Evolutionary conservation across 1,284 basidiomycete species (phyloP).

Genomic region (Pascua sp.): DNA sequence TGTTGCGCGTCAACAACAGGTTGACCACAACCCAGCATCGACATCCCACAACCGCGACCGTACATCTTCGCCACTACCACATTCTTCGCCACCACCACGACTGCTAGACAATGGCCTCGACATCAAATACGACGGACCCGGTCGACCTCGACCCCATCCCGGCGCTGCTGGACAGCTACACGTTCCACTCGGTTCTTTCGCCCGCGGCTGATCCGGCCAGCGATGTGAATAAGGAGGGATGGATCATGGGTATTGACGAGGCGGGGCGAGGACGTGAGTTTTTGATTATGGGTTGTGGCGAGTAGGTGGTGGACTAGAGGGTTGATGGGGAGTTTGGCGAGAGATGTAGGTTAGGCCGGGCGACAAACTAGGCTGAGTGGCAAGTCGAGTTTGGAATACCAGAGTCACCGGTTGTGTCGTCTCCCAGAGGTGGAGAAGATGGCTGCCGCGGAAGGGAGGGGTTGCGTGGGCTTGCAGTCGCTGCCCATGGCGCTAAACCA

Average conservation of each 20-base stretch:
- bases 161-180: constrained; percentile 69
- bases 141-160: constrained; percentile 56
- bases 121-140: constrained; percentile 30
- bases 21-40: neutral
- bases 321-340: too few species aligned
- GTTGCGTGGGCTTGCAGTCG: too few species aligned
- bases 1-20: neutral
- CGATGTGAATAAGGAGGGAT: constrained; percentile 56
- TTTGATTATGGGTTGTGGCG: too few species aligned
- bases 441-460: too few species aligned
- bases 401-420: too few species aligned
- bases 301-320: too few species aligned
- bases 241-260: constrained; percentile 90
- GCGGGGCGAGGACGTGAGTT: constrained; percentile 76
- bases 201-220: constrained; percentile 48
- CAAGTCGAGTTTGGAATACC: too few species aligned
- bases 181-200: constrained; percentile 74
- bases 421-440: too few species aligned
- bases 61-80: neutral
- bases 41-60: too few species aligned
- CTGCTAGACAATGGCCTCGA: constrained; percentile 2
- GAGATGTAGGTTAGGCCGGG: too few species aligned
- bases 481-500: too few species aligned
- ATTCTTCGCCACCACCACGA: neutral
- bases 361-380: too few species aligned